These are phyloP conservation scores for Camellia granthamiana DNA, from an alignment of 148 eudicot genomes.

Conservation along the genomic window DNA sequence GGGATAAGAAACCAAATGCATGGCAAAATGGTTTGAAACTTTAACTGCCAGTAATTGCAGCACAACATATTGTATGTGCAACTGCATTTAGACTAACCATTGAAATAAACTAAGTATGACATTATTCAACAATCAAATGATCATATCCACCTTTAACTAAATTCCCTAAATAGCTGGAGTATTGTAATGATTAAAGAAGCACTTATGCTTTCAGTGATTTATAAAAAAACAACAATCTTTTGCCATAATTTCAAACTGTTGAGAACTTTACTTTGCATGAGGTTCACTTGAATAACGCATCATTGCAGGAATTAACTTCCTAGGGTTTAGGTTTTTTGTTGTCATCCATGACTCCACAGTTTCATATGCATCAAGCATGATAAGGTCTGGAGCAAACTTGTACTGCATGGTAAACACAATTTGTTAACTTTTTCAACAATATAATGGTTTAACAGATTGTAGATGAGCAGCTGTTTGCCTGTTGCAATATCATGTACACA, in stretches of 20 bases:
- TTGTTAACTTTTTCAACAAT: not conserved
- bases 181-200: not conserved
- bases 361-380: slow-evolving; percentile 99
- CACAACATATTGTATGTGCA: too few relatives aligned
- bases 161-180: slow-evolving; percentile 3
- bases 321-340: slow-evolving; percentile 75
- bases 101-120: not conserved
- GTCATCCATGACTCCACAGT: slow-evolving; percentile 99
- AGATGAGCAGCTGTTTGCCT: not conserved
- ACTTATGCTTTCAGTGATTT: not conserved
- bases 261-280: slow-evolving; percentile 74
- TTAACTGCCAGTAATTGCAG: too few relatives aligned
- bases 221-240: not conserved
- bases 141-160: not conserved
- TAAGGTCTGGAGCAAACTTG: slow-evolving; percentile 96
- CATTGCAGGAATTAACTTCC: slow-evolving; percentile 97
- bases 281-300: slow-evolving; percentile 99
- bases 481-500: not conserved
- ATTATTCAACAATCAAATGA: not conserved
- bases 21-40: slow-evolving; percentile 4
- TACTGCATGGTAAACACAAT: slow-evolving; percentile 51
- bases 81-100: too few relatives aligned
- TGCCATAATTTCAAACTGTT: not conserved
- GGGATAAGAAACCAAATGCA: not conserved
- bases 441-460: not conserved